Evolutionary conservation across 306 rosid species (phyloP).

Genomic region (Trifolium fragiferum): DNA sequence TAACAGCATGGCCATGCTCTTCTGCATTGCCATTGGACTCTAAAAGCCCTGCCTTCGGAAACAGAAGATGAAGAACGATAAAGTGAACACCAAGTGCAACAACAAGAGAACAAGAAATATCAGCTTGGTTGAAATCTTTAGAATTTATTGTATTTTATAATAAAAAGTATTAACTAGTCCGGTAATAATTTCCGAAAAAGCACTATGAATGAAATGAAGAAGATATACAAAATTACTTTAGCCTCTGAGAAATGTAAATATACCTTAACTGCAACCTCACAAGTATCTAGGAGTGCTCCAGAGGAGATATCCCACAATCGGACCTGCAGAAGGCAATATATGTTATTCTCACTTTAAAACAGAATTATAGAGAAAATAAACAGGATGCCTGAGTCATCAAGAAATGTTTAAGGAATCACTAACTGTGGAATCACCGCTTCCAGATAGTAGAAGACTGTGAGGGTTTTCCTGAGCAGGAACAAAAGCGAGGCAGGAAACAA

Average conservation of each 20-base stretch:
- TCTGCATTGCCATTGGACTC: conserved; percentile 62
- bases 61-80: conserved; percentile 40
- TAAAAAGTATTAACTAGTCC: conserved; percentile 21
- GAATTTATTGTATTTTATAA: conserved; percentile 25
- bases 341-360: conserved; percentile 28
- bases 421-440: conserved; percentile 93
- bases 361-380: conserved; percentile 33
- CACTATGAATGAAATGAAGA: background rate
- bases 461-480: conserved; percentile 62
- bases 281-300: conserved; percentile 78
- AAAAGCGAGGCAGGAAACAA: conserved; percentile 81
- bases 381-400: conserved; percentile 26
- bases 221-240: conserved; percentile 10
- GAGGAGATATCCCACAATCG: conserved; percentile 81
- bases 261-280: conserved; percentile 78
- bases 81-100: conserved; percentile 42
- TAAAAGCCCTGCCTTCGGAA: conserved; percentile 82
- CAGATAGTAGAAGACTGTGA: conserved; percentile 77
- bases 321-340: conserved; percentile 58
- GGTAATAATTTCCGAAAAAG: conserved; percentile 10
- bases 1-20: conserved; percentile 66
- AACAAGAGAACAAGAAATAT: conserved; percentile 4
- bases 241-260: conserved; percentile 23
- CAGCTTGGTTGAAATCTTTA: conserved; percentile 17
- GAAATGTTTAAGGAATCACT: conserved; percentile 44